phyloP scores from a whole-genome alignment of 805 yeast species.

The Metschnikowia chrysomelidarum region DNA sequence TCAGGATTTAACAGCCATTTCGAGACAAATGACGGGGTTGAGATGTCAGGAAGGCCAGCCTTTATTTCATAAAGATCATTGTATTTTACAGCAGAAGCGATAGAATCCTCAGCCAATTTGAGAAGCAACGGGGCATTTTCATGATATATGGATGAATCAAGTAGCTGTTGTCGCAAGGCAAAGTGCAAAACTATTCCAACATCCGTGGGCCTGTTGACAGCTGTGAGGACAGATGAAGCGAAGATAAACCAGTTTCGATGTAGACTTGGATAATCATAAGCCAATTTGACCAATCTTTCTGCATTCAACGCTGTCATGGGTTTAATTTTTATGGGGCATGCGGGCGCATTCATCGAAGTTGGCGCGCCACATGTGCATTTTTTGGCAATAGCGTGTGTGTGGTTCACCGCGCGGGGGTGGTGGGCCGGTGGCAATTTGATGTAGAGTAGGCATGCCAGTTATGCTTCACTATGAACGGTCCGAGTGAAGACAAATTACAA shows the following conservation, averaged over 20 bases:
- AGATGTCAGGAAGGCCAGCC: slow-evolving; percentile 40
- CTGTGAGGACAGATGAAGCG: slow-evolving; percentile 79
- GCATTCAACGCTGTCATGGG: slow-evolving; percentile 45
- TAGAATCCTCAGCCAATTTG: slow-evolving; percentile 40
- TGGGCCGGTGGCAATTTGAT: too few species aligned
- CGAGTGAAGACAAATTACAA: too few species aligned
- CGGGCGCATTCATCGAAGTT: too few species aligned
- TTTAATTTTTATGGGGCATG: too few species aligned
- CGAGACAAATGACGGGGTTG: slow-evolving; percentile 38
- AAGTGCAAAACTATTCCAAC: slow-evolving; percentile 72
- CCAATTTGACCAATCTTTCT: slow-evolving; percentile 51
- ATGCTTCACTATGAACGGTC: too few species aligned
- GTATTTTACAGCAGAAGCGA: slow-evolving; percentile 36
- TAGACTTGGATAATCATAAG: slow-evolving; percentile 54
- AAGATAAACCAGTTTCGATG: slow-evolving; percentile 67
- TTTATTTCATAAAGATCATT: slow-evolving; percentile 41
- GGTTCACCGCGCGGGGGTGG: too few species aligned
- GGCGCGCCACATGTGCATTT: too few species aligned
- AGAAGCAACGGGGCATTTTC: slow-evolving; percentile 29
- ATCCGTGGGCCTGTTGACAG: slow-evolving; percentile 79
- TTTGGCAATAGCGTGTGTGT: too few species aligned
- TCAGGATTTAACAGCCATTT: slow-evolving; percentile 37
- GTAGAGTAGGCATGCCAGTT: too few species aligned
- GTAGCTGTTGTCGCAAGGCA: slow-evolving; percentile 49
- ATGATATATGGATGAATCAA: slow-evolving; percentile 26